Evolutionary conservation across 192 early-diverging fungal genomes (phyloP).

Genomic region (Gigaspora rosea): DNA sequence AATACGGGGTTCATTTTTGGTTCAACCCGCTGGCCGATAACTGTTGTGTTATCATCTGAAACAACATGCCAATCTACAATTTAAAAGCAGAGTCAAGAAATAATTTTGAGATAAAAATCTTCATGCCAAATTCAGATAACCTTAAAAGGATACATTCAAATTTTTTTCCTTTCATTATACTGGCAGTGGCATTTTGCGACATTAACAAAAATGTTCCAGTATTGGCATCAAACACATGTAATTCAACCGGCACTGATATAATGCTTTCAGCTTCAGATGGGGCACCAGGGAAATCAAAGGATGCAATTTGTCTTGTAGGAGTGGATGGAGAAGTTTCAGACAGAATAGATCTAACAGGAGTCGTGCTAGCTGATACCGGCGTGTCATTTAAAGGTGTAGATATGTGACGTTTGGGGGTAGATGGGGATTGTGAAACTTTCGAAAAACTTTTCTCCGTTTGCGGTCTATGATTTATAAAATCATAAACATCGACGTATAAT

Average conservation of each 20-base stretch:
- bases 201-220: constrained; percentile 58
- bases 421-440: not conserved
- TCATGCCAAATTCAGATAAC: not conserved
- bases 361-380: not conserved
- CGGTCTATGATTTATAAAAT: not conserved
- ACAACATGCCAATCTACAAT: constrained; percentile 60
- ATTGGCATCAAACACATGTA: constrained; percentile 68
- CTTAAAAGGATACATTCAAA: constrained; percentile 26
- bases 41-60: constrained; percentile 44
- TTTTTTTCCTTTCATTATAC: not conserved
- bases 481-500: too few species aligned
- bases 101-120: not conserved
- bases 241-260: constrained; percentile 50
- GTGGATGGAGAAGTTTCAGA: constrained; percentile 8
- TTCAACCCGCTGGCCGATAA: constrained; percentile 62
- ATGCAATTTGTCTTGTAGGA: constrained; percentile 6
- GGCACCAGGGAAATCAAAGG: constrained; percentile 28
- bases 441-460: not conserved
- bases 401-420: not conserved
- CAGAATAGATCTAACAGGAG: not conserved
- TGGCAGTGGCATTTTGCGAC: constrained; percentile 31
- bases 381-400: not conserved
- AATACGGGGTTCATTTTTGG: constrained; percentile 80
- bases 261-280: constrained; percentile 52
- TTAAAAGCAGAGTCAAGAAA: not conserved